Conservation (phyloP, 2,329 filamentous ascomycete genomes). For the Xylariaceae sp. region DNA sequence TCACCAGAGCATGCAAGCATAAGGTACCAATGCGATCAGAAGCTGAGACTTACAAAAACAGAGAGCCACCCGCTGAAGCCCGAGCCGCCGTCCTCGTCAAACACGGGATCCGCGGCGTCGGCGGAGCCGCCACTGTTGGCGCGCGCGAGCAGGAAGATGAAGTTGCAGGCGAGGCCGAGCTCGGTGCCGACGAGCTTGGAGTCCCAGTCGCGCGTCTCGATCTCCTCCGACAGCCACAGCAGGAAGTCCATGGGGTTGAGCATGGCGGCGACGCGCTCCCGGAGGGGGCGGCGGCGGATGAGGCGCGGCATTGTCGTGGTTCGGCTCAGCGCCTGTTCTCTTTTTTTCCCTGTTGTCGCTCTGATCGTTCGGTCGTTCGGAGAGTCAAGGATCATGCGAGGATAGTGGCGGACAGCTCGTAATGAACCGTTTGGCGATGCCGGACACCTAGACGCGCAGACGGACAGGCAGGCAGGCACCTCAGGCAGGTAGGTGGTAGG, state of each 20-base stretch:
- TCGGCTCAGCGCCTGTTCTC: background rate
- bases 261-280: conserved; percentile 70
- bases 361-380: too few species aligned
- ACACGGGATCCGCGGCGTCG: conserved; percentile 68
- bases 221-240: conserved; percentile 85
- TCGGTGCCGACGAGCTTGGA: conserved; percentile 70
- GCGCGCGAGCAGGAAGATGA: conserved; percentile 72
- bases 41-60: conserved; percentile 41
- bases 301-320: conserved; percentile 63
- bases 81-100: conserved; percentile 57
- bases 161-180: conserved; percentile 68
- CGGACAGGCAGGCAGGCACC: too few species aligned
- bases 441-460: too few species aligned
- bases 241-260: conserved; percentile 85
- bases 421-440: too few species aligned
- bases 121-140: conserved; percentile 62
- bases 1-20: too few species aligned
- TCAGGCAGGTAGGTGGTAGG: too few species aligned
- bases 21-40: too few species aligned
- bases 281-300: conserved; percentile 71
- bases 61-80: conserved; percentile 53
- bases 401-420: too few species aligned
- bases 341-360: too few species aligned
- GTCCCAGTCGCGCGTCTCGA: conserved; percentile 88
- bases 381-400: too few species aligned